Evolutionary conservation across 164 flowering plant genomes (phyloP).

Genomic region (Stephania yunnanensis): DNA sequence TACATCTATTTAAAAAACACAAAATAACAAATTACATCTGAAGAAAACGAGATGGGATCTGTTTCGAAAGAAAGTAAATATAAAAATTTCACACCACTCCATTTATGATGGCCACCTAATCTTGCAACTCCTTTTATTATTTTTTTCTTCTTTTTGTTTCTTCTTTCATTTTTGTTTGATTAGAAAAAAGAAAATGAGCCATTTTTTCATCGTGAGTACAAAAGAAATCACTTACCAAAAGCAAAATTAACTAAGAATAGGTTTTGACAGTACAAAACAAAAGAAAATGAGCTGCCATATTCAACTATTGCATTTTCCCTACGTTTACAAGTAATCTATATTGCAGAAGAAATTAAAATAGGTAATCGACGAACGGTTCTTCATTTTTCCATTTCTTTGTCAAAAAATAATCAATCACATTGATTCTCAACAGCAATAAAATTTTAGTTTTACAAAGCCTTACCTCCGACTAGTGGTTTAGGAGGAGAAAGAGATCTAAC

Average conservation of each 20-base stretch:
- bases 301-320: neutral
- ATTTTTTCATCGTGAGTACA: neutral
- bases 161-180: neutral
- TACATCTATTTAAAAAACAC: neutral
- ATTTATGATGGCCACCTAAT: neutral
- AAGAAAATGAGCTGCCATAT: neutral
- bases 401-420: neutral
- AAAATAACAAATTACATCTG: neutral
- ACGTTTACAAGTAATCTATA: neutral
- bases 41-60: neutral
- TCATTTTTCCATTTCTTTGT: neutral
- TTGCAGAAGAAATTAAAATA: neutral
- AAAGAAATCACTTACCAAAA: neutral
- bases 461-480: slow-evolving; percentile 51
- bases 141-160: no score
- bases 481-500: slow-evolving; percentile 80
- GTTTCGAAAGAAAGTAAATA: neutral
- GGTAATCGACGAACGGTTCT: neutral
- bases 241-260: neutral
- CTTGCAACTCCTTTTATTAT: neutral
- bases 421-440: neutral
- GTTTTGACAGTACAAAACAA: neutral
- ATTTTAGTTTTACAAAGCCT: slow-evolving; percentile 27
- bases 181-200: neutral
- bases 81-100: neutral